phyloP scores from a whole-genome alignment of 2,329 filamentous ascomycete genomes.

The Xylariaceae sp. region DNA sequence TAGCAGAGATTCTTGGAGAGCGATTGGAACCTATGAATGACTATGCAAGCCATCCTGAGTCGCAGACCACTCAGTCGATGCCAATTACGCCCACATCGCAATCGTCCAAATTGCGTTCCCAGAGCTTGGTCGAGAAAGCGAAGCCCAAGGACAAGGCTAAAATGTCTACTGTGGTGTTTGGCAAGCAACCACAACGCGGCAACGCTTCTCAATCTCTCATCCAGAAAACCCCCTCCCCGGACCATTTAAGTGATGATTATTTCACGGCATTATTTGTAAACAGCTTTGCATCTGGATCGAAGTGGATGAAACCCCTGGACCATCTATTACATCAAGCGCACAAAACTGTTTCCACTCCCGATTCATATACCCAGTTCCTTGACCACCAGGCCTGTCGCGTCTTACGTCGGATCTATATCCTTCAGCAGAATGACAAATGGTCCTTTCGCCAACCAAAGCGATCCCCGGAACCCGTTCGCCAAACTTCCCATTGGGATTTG shows the following conservation, averaged over 20 bases:
- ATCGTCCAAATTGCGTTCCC: slow-evolving; percentile 23
- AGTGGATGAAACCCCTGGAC: slow-evolving; percentile 61
- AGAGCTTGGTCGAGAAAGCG: slow-evolving; percentile 41
- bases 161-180: slow-evolving; percentile 73
- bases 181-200: slow-evolving; percentile 55
- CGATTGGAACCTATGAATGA: slow-evolving; percentile 13
- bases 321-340: slow-evolving; percentile 77
- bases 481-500: slow-evolving; percentile 78
- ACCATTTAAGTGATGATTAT: slow-evolving; percentile 56
- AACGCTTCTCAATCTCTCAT: slow-evolving; percentile 42
- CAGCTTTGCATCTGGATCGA: slow-evolving; percentile 50
- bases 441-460: slow-evolving; percentile 85
- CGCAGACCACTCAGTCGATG: slow-evolving; percentile 16
- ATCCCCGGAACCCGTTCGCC: slow-evolving; percentile 73
- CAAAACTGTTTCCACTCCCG: slow-evolving; percentile 83
- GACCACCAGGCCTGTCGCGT: slow-evolving; percentile 87
- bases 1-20: slow-evolving; percentile 30
- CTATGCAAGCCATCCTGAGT: slow-evolving; percentile 16
- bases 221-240: slow-evolving; percentile 35
- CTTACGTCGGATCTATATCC: slow-evolving; percentile 78
- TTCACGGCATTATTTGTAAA: slow-evolving; percentile 61
- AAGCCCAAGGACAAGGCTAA: slow-evolving; percentile 61
- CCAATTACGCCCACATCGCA: slow-evolving; percentile 30
- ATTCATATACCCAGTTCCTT: slow-evolving; percentile 76
- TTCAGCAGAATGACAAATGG: slow-evolving; percentile 91